Evolutionary conservation across 1,284 basidiomycete species (phyloP).

Genomic region (Pterula multifida): DNA sequence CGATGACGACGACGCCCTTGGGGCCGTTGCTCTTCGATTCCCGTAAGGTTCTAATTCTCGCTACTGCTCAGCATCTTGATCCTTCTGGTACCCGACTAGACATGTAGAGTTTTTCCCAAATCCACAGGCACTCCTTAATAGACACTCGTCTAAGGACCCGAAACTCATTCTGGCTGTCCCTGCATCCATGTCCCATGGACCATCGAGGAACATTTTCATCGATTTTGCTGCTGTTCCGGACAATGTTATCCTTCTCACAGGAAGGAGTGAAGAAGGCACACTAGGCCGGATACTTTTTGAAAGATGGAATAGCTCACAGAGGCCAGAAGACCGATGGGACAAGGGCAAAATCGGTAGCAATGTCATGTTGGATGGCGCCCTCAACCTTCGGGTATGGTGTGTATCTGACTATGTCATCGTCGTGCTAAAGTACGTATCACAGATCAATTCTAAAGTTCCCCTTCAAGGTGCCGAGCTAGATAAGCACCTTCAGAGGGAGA

Average conservation of each 20-base stretch:
- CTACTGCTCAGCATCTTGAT: constrained; percentile 2
- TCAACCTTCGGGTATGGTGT: constrained; percentile 52
- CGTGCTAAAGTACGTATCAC: constrained; percentile 1
- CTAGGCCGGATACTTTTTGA: constrained; percentile 75
- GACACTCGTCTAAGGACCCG: constrained; percentile 76
- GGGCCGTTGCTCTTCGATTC: constrained; percentile 66
- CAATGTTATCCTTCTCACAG: constrained; percentile 80
- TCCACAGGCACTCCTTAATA: constrained; percentile 69
- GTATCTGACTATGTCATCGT: constrained; percentile 1
- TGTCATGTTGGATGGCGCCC: constrained; percentile 60
- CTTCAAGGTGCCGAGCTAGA: constrained; percentile 82
- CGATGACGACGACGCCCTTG: constrained; percentile 60
- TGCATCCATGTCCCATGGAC: constrained; percentile 85
- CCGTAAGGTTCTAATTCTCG: constrained; percentile 28
- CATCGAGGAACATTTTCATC: constrained; percentile 76
- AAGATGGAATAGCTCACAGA: constrained; percentile 76
- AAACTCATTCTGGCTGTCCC: constrained; percentile 93
- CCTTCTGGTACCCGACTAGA: constrained; percentile 41
- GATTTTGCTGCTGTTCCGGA: constrained; percentile 73
- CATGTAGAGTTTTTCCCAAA: constrained; percentile 85
- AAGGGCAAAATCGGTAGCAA: constrained; percentile 80
- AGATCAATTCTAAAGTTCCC: constrained; percentile 86
- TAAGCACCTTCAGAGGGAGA: constrained; percentile 67
- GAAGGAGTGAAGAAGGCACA: constrained; percentile 68
- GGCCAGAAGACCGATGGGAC: constrained; percentile 72